These are phyloP conservation scores for Cyclaneusma minus DNA, from an alignment of 2,329 filamentous ascomycete species.

Conservation along the genomic window DNA sequence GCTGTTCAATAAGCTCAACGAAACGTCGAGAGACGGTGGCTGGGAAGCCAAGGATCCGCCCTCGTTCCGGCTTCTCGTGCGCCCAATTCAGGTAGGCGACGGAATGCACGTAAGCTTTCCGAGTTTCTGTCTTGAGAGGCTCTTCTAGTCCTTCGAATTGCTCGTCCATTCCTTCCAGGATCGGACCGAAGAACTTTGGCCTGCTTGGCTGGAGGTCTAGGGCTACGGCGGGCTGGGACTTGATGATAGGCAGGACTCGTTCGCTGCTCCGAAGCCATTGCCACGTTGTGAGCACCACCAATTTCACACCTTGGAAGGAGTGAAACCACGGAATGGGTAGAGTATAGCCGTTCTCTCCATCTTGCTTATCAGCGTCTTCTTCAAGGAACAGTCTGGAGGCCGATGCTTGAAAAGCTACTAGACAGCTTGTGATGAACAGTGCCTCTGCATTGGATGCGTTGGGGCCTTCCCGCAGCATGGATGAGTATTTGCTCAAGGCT, in stretches of 20 bases:
- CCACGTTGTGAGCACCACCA: conserved; percentile 48
- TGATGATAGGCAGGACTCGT: conserved; percentile 44
- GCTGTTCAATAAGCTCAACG: conserved; percentile 41
- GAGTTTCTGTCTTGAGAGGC: conserved; percentile 17
- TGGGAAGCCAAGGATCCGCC: conserved; percentile 45
- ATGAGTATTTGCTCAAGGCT: conserved; percentile 43
- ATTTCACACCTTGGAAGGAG: conserved; percentile 51
- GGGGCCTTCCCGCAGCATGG: conserved; percentile 38
- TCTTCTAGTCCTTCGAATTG: conserved; percentile 26
- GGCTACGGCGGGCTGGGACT: conserved; percentile 45
- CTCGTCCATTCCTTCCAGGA: conserved; percentile 41
- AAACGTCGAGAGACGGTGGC: conserved; percentile 46
- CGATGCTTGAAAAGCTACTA: conserved; percentile 53
- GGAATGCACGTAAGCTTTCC: conserved; percentile 45
- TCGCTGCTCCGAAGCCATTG: conserved; percentile 43
- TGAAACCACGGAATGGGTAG: conserved; percentile 52
- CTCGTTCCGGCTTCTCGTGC: conserved; percentile 41
- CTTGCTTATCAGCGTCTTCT: conserved; percentile 28
- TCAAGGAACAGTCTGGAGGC: conserved; percentile 46
- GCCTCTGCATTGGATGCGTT: conserved; percentile 43
- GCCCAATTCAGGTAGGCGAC: conserved; percentile 54
- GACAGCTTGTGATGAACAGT: conserved; percentile 43
- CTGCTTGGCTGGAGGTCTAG: conserved; percentile 38
- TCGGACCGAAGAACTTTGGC: conserved; percentile 42
- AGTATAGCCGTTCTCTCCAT: conserved; percentile 30